Percentiles rank a stretch among this genome's conserved stretches.
These are phyloP conservation scores for Globisporangium heterothallicum DNA, from an alignment of 352 stramenopile species.

Conservation along the genomic window DNA sequence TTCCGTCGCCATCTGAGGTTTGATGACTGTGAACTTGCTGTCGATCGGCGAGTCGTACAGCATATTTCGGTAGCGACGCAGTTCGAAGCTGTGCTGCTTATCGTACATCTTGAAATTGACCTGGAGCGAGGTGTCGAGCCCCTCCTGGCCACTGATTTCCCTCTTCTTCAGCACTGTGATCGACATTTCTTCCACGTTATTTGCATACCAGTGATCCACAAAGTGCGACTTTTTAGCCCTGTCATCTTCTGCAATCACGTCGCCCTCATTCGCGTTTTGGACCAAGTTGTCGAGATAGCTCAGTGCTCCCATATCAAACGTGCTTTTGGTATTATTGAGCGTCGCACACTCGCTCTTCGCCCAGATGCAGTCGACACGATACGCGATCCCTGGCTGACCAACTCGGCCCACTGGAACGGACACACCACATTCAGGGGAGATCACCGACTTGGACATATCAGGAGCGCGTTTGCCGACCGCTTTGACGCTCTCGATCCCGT, in stretches of 20 bases:
- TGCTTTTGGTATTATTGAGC: conserved; percentile 23
- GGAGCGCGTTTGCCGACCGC: conserved; percentile 38
- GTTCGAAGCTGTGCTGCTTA: conserved; percentile 27
- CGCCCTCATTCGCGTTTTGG: too few species aligned
- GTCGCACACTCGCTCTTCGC: conserved; percentile 40
- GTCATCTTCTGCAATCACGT: too few species aligned
- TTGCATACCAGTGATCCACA: conserved; percentile 19
- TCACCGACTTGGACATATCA: conserved; percentile 35
- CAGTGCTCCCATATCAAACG: too few species aligned
- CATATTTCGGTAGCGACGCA: conserved; percentile 51
- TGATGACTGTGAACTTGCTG: conserved; percentile 22
- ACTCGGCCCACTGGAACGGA: conserved; percentile 46
- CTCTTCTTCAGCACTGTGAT: conserved; percentile 42
- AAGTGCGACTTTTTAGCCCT: conserved; percentile 29
- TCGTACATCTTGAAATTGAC: conserved; percentile 15
- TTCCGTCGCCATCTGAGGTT: conserved; percentile 3
- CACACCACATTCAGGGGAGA: conserved; percentile 53
- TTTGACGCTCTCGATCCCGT: conserved; percentile 57
- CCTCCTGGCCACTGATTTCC: conserved; percentile 1
- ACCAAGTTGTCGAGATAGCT: too few species aligned
- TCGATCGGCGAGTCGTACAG: conserved; percentile 12
- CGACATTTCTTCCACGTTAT: conserved; percentile 27
- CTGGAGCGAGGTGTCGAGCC: conserved; percentile 16
- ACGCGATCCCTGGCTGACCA: conserved; percentile 28
- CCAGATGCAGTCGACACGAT: conserved; percentile 42